Conservation (phyloP, 352 stramenopile genomes). For the Albugo laibachii region DNA sequence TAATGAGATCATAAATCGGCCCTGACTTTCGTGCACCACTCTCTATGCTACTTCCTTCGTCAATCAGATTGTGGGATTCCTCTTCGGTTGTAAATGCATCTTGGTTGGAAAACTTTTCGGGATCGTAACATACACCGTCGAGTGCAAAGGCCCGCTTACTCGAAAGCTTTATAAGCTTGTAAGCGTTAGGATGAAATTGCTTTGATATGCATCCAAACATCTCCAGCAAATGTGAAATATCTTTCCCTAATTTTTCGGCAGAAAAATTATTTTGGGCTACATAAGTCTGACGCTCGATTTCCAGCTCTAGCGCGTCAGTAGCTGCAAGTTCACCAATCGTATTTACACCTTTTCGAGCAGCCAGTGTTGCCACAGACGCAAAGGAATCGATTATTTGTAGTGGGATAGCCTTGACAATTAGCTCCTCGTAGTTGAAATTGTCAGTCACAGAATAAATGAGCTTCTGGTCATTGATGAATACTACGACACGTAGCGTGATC, state of each 20-base stretch:
- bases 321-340: constrained; percentile 44
- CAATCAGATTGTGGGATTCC: background rate
- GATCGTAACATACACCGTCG: too few relatives aligned
- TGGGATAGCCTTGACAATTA: constrained; percentile 58
- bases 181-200: constrained; percentile 28
- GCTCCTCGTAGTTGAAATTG: constrained; percentile 36
- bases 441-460: constrained; percentile 50
- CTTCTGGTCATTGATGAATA: constrained; percentile 49
- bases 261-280: constrained; percentile 25
- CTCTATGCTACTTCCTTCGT: background rate
- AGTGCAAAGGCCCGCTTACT: too few relatives aligned
- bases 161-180: constrained; percentile 15
- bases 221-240: constrained; percentile 30
- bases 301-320: constrained; percentile 28
- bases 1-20: constrained; percentile 30
- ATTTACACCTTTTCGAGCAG: constrained; percentile 22
- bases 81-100: background rate
- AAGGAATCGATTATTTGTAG: constrained; percentile 50
- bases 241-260: constrained; percentile 25
- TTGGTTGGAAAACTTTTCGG: too few relatives aligned
- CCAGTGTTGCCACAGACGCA: constrained; percentile 26
- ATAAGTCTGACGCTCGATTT: constrained; percentile 27
- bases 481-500: constrained; percentile 42
- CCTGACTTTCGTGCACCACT: background rate
- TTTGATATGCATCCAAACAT: constrained; percentile 37